Conservation (phyloP, 2,329 filamentous ascomycete genomes). For the Cytospora piceicola region DNA sequence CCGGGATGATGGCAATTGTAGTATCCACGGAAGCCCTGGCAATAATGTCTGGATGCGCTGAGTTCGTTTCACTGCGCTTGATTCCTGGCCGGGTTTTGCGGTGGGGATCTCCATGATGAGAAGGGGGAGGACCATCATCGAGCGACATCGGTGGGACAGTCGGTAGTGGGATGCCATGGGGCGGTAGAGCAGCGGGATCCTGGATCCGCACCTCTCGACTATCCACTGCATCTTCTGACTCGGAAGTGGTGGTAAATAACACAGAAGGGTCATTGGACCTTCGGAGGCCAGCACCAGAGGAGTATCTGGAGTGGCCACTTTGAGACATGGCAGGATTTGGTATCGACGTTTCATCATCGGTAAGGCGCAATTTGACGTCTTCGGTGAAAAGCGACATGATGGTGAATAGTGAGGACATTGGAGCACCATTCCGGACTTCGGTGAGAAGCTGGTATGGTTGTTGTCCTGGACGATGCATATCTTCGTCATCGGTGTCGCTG, state of each 20-base stretch:
- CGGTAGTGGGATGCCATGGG: conserved; percentile 49
- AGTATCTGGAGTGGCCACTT: conserved; percentile 37
- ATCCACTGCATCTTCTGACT: conserved; percentile 39
- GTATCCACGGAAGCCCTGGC: conserved; percentile 96
- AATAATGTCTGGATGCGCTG: conserved; percentile 94
- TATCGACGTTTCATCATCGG: conserved; percentile 61
- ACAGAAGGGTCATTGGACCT: conserved; percentile 40
- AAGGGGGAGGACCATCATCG: conserved; percentile 48
- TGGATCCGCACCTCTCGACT: conserved; percentile 33
- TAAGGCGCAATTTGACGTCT: conserved; percentile 78
- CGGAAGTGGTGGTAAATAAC: conserved; percentile 47
- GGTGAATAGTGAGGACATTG: conserved; percentile 98
- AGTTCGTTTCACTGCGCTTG: conserved; percentile 62
- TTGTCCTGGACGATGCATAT: conserved; percentile 61
- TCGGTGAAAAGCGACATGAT: conserved; percentile 97
- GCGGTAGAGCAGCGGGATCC: conserved; percentile 38
- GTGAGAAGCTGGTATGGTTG: conserved; percentile 94
- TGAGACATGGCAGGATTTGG: conserved; percentile 38
- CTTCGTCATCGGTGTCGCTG: conserved; percentile 65
- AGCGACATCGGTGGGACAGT: conserved; percentile 77
- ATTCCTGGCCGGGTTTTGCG: conserved; percentile 44
- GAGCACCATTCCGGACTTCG: conserved; percentile 95
- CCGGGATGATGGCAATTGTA: conserved; percentile 97
- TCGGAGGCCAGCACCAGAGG: conserved; percentile 38
- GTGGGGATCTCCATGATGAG: conserved; percentile 35